Conservation (phyloP, 345 rosid genomes). For the Gossypium ekmanianum region DNA sequence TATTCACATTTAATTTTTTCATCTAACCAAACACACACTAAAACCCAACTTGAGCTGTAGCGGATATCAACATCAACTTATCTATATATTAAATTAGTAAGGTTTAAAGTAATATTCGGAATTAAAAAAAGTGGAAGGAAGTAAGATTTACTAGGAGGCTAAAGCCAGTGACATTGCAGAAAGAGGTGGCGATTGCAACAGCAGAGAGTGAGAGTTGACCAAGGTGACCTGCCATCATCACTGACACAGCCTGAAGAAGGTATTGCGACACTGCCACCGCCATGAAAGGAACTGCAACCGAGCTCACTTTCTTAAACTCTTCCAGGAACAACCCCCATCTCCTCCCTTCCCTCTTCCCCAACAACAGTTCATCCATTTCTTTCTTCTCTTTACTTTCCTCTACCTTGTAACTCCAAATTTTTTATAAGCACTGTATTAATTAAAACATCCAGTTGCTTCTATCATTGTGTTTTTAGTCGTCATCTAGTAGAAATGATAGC, state of each 20-base stretch:
- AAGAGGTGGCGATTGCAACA: conserved; percentile 20
- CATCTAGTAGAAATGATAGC: too few relatives aligned
- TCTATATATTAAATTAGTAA: too few relatives aligned
- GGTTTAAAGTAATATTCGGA: neutral
- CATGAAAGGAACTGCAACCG: conserved; percentile 16
- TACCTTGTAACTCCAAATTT: too few relatives aligned
- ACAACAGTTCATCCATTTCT: neutral
- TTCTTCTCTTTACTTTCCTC: neutral
- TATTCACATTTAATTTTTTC: too few relatives aligned
- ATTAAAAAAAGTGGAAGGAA: neutral
- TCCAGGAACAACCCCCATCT: neutral
- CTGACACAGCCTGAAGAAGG: conserved; percentile 21
- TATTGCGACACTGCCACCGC: conserved; percentile 13
- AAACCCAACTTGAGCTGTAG: too few relatives aligned
- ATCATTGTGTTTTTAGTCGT: too few relatives aligned
- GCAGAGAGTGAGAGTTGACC: conserved; percentile 20
- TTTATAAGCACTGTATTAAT: too few relatives aligned
- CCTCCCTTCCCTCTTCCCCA: neutral
- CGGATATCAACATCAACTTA: too few relatives aligned
- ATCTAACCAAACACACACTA: too few relatives aligned
- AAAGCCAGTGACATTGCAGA: conserved; percentile 26
- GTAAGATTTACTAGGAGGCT: conserved; percentile 15
- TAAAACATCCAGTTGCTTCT: too few relatives aligned
- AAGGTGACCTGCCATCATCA: conserved; percentile 29
- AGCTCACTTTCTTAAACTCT: conserved; percentile 23